These are phyloP conservation scores for Parasitella parasitica DNA, from an alignment of 371 early-diverging fungal species.

Conservation along the genomic window DNA sequence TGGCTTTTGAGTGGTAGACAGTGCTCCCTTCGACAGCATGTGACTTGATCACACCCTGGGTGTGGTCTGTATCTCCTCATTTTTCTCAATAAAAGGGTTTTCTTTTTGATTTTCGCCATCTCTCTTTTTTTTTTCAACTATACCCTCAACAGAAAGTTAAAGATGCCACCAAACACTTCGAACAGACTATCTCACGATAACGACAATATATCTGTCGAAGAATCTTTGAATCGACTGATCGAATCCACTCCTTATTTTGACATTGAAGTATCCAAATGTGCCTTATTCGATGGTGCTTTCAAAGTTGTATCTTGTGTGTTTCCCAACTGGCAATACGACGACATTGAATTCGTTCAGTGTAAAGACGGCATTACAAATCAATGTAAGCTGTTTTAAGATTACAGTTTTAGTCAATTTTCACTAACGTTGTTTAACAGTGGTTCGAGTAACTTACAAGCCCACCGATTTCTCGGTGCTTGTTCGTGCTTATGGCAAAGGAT, in stretches of 20 bases:
- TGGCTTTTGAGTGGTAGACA: neutral
- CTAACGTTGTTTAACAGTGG: slow-evolving; percentile 49
- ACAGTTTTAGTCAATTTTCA: neutral
- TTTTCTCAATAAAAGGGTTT: neutral
- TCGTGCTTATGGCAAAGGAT: slow-evolving; percentile 86
- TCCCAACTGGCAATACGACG: slow-evolving; percentile 68
- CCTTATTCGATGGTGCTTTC: slow-evolving; percentile 68
- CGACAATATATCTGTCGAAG: slow-evolving; percentile 2
- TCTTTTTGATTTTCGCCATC: neutral
- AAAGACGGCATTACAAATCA: slow-evolving; percentile 95
- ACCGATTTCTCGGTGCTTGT: slow-evolving; percentile 73
- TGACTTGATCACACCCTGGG: slow-evolving; percentile 1
- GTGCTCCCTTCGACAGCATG: neutral
- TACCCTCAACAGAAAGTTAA: neutral
- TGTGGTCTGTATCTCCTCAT: neutral
- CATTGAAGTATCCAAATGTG: slow-evolving; percentile 49
- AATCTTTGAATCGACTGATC: slow-evolving; percentile 33
- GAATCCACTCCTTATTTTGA: slow-evolving; percentile 54
- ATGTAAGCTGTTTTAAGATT: slow-evolving; percentile 44
- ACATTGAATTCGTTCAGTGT: slow-evolving; percentile 71
- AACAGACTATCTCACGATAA: neutral
- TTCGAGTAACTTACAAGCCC: slow-evolving; percentile 69
- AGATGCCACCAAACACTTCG: slow-evolving; percentile 17
- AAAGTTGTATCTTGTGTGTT: slow-evolving; percentile 63
- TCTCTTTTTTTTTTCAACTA: neutral